A percentile compares a stretch with the other conserved stretches of the same genome.
These are phyloP conservation scores for Paraphaeosphaeria minitans DNA, from an alignment of 2,329 filamentous ascomycete genomes.

Conservation along the genomic window DNA sequence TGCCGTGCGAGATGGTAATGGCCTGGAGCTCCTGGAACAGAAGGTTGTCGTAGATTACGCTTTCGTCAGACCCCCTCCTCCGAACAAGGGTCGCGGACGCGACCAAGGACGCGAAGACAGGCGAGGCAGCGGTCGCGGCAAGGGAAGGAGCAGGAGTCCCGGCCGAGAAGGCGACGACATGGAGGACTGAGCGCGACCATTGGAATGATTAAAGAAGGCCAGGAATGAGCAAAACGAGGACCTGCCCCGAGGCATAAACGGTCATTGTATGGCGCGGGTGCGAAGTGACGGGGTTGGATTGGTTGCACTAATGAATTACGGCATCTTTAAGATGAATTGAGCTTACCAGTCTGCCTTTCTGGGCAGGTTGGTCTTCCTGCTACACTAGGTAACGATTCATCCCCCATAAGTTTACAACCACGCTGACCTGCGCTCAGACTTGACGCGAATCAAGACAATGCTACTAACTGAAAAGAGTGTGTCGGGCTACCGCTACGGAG, in stretches of 20 bases:
- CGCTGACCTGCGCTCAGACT: background rate
- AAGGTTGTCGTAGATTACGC: conserved; percentile 82
- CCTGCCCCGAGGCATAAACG: background rate
- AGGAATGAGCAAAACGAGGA: background rate
- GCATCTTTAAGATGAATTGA: conserved; percentile 1
- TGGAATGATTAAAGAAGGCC: background rate
- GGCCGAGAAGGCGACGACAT: conserved; percentile 45
- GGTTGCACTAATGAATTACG: background rate
- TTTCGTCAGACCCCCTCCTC: conserved; percentile 76
- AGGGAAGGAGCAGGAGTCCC: conserved; percentile 52
- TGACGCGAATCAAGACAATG: background rate
- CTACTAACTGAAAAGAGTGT: background rate
- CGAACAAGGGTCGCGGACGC: conserved; percentile 53
- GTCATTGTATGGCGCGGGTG: no score
- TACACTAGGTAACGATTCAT: background rate
- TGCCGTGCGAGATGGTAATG: conserved; percentile 81
- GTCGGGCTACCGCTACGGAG: no score
- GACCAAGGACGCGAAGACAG: conserved; percentile 36
- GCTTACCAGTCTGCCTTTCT: conserved; percentile 1
- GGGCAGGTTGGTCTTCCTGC: conserved; percentile 3
- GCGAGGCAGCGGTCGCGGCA: conserved; percentile 38
- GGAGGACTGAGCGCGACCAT: conserved; percentile 28
- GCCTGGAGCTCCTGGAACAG: conserved; percentile 79
- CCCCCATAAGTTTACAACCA: background rate
- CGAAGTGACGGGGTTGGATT: background rate